phyloP scores from a whole-genome alignment of 1,284 basidiomycete genomes.

The Abortiporus biennis region DNA sequence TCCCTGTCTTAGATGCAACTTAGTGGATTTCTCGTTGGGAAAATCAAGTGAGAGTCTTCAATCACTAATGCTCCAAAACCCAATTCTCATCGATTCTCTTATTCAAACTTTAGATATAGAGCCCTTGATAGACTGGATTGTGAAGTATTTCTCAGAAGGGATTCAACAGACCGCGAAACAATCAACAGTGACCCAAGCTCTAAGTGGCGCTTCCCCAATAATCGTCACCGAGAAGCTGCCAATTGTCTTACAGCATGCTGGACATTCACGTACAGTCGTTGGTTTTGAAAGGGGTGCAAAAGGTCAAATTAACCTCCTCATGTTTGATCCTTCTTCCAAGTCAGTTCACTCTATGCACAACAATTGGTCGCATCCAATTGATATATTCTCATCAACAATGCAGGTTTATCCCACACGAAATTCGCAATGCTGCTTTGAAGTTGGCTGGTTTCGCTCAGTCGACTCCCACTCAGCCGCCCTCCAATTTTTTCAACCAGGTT shows the following conservation, averaged over 20 bases:
- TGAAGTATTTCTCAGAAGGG: conserved; percentile 48
- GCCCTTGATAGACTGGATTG: conserved; percentile 56
- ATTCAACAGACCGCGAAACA: conserved; percentile 10
- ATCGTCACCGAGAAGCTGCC: conserved; percentile 62
- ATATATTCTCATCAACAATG: neutral
- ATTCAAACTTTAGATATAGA: conserved; percentile 32
- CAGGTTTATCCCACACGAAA: conserved; percentile 15
- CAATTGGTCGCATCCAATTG: neutral
- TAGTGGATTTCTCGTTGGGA: no score
- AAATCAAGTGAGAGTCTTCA: no score
- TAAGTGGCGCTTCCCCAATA: conserved; percentile 45
- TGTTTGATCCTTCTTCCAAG: conserved; percentile 81
- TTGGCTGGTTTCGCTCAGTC: conserved; percentile 6
- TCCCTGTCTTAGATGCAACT: no score
- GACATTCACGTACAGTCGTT: conserved; percentile 81
- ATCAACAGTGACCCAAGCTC: conserved; percentile 38
- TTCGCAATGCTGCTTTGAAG: conserved; percentile 31
- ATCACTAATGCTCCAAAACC: no score
- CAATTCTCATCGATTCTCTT: no score
- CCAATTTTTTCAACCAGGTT: conserved; percentile 15
- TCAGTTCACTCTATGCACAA: neutral
- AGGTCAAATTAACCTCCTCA: conserved; percentile 57
- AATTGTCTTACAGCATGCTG: conserved; percentile 72
- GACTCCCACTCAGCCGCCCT: conserved; percentile 11
- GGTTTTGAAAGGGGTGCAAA: conserved; percentile 68